Percentiles rank a stretch among this genome's conserved stretches.
Conservation (phyloP, 768 basidiomycete genomes). For the Candolleomyces aberdarensis region DNA sequence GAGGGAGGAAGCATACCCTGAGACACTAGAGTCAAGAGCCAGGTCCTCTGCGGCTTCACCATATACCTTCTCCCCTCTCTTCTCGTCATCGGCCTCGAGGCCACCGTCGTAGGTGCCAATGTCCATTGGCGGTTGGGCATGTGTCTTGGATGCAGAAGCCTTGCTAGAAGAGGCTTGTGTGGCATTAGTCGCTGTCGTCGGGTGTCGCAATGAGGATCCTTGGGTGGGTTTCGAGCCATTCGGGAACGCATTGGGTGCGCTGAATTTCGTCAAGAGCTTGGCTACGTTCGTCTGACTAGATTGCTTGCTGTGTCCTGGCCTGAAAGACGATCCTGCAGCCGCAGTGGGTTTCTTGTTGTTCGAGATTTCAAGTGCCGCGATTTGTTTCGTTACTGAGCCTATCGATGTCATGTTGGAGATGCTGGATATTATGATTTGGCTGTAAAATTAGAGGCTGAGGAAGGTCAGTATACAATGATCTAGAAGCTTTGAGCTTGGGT, state of each 20-base stretch:
- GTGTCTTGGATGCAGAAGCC: constrained; percentile 15
- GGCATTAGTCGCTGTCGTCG: constrained; percentile 13
- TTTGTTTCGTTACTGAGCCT: constrained; percentile 63
- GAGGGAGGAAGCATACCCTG: constrained; percentile 41
- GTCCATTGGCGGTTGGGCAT: constrained; percentile 47
- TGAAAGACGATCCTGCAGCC: constrained; percentile 21
- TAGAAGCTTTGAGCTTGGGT: too few relatives aligned
- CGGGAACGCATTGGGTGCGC: constrained; percentile 56
- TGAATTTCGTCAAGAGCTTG: constrained; percentile 74
- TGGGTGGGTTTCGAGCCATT: constrained; percentile 30
- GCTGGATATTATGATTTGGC: not conserved
- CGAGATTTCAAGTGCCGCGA: constrained; percentile 66
- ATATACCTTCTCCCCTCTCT: constrained; percentile 66
- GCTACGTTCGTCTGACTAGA: constrained; percentile 59
- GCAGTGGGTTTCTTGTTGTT: constrained; percentile 32
- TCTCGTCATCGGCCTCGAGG: constrained; percentile 85
- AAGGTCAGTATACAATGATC: too few relatives aligned
- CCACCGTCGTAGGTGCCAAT: constrained; percentile 97
- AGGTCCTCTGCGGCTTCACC: constrained; percentile 80
- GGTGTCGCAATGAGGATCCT: constrained; percentile 45
- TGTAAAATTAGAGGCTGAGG: too few relatives aligned
- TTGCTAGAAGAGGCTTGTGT: constrained; percentile 5
- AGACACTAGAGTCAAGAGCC: constrained; percentile 80
- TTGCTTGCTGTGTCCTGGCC: constrained; percentile 46
- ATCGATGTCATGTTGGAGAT: constrained; percentile 31